phyloP scores from a whole-genome alignment of 2,329 filamentous ascomycete species.

The Pseudogymnoascus sp. region DNA sequence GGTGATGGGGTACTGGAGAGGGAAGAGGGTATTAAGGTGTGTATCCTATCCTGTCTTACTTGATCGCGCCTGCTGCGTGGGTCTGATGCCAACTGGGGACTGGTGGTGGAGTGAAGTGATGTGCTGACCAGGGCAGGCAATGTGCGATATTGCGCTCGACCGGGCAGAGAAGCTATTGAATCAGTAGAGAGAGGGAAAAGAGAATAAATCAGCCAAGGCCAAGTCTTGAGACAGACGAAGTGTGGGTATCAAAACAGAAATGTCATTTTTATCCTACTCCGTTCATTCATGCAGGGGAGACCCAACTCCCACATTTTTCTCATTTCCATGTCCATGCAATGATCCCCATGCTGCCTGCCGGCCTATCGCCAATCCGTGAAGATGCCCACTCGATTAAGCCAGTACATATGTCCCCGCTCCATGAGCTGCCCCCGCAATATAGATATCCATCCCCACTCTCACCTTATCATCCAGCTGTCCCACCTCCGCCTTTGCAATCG shows the following conservation, averaged over 20 bases:
- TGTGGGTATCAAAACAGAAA: conserved; percentile 15
- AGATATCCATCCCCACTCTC: background rate
- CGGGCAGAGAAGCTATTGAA: conserved; percentile 55
- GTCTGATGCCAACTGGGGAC: background rate
- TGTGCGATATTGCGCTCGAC: conserved; percentile 85
- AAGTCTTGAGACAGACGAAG: background rate
- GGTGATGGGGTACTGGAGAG: conserved; percentile 62
- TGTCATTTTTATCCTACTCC: conserved; percentile 20
- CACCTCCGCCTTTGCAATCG: conserved; percentile 19
- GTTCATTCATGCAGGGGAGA: background rate
- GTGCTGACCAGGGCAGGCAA: conserved; percentile 45
- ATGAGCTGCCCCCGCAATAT: background rate
- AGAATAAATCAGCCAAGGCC: background rate
- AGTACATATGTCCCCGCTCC: background rate
- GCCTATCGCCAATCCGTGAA: background rate
- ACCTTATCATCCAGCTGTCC: conserved; percentile 26
- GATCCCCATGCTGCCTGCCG: background rate
- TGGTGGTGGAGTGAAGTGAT: background rate
- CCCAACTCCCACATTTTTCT: background rate
- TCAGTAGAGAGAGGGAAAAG: background rate
- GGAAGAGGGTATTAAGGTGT: conserved; percentile 64
- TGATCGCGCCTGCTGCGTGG: conserved; percentile 12
- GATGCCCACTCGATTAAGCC: background rate
- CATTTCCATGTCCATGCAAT: background rate
- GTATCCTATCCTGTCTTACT: conserved; percentile 10